Percentiles rank a stretch among this genome's conserved stretches.
Conservation (phyloP, 176 grass and related monocot genomes). For the Tuctoria greenei region DNA sequence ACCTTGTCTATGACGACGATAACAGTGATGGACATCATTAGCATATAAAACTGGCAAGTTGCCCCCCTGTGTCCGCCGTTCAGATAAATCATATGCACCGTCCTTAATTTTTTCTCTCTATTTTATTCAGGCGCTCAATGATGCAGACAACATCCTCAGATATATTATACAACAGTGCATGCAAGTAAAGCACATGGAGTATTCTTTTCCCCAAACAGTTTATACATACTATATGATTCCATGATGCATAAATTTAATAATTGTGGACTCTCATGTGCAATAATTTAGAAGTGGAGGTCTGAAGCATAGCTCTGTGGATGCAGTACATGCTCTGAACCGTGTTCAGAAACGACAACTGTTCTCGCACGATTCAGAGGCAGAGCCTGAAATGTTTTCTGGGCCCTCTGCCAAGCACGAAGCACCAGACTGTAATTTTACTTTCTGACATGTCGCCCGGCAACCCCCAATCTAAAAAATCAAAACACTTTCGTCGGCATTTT, state of each 20-base stretch:
- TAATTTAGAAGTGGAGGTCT: constrained; percentile 12
- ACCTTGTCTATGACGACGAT: neutral
- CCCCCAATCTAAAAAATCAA: neutral
- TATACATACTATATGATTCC: neutral
- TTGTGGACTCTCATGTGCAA: neutral
- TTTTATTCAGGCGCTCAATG: constrained; percentile 24
- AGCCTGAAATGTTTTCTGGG: neutral
- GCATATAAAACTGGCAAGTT: too few relatives aligned
- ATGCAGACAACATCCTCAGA: constrained; percentile 15
- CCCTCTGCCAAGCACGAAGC: neutral
- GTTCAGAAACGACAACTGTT: constrained; percentile 12
- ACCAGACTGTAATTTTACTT: neutral
- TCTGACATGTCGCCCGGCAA: constrained; percentile 20
- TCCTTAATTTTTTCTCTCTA: too few relatives aligned
- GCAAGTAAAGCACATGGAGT: constrained; percentile 2
- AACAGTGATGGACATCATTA: neutral
- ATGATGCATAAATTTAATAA: neutral
- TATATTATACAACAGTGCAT: neutral
- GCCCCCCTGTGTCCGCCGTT: too few relatives aligned
- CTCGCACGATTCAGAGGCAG: neutral
- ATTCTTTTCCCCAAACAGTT: neutral
- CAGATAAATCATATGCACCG: too few relatives aligned
- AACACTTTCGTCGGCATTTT: neutral
- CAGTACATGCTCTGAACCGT: neutral
- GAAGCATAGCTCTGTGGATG: neutral